Conservation (phyloP, 2,329 filamentous ascomycete genomes). For the Hirsutella thompsonii region DNA sequence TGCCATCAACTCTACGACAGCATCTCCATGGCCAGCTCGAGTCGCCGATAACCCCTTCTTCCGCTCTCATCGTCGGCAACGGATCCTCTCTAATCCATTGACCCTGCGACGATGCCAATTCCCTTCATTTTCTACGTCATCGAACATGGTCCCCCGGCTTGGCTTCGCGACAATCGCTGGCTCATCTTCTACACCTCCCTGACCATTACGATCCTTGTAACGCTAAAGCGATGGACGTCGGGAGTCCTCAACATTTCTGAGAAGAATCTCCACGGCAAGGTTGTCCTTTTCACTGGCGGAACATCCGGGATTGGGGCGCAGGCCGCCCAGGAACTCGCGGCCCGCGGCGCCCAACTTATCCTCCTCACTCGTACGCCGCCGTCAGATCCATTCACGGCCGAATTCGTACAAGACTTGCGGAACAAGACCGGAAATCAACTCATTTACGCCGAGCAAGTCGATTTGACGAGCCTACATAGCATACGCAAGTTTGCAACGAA, state of each 20-base stretch:
- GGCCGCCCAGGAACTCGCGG: conserved; percentile 61
- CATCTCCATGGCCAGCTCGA: too few species aligned
- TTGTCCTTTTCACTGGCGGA: conserved; percentile 86
- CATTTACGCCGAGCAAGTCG: conserved; percentile 91
- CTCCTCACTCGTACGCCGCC: conserved; percentile 75
- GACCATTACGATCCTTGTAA: conserved; percentile 23
- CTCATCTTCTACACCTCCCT: conserved; percentile 25
- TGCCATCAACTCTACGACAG: neutral
- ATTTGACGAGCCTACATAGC: conserved; percentile 77
- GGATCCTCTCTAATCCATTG: neutral
- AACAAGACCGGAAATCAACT: conserved; percentile 65
- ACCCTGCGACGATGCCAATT: conserved; percentile 31
- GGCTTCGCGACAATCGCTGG: conserved; percentile 31
- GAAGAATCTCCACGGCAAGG: conserved; percentile 81
- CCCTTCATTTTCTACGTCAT: conserved; percentile 34
- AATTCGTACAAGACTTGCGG: conserved; percentile 84
- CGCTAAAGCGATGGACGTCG: conserved; percentile 62
- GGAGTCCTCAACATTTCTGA: conserved; percentile 66
- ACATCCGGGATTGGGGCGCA: conserved; percentile 85
- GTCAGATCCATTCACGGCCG: conserved; percentile 76
- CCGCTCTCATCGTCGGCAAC: neutral
- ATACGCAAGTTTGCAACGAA: conserved; percentile 88
- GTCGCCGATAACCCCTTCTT: neutral
- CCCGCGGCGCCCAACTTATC: conserved; percentile 77
- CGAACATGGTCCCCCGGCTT: conserved; percentile 34